Base-by-base conservation (phyloP, 805 yeast genomes). In the Candida corydali region DNA sequence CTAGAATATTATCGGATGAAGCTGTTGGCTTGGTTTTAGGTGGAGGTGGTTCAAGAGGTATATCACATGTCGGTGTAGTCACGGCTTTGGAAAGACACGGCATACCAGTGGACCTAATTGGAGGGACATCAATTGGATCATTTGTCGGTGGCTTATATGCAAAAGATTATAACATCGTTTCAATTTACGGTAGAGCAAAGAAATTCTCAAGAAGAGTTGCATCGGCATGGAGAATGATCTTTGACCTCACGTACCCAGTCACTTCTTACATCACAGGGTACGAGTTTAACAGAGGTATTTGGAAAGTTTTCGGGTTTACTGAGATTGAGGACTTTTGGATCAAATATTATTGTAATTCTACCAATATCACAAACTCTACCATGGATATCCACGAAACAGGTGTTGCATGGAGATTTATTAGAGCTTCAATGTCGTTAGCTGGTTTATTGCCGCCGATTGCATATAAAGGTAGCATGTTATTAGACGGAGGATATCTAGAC, bases 311-410 rank as follows among this genome's bases (percentile, higher is more conserved):
- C 63, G 97, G 98, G 0, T 91, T 86, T 45, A 75, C 81, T 10
- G 80, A 96, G 50, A 87, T 91, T 46, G 98, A 91, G 55, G 98
- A 91, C 55, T 91, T 91, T 57, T 91, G 98, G 98, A 73, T 91
- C 42, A 80, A 75, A 43, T 91, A 76, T 56, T 91, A 77, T 54
- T 80, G 93, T 51, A 91, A 93, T 54, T 86, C 98, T 1, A 91
- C 98, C 11, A 91, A 91, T 54, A 86, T 91, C 36, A 93, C 98
- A 3, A 85, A 88, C 46, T 89, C 97, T 0, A 77, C 87, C 16
- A 93, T 91, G 95, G 98, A 93, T 49, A 78, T 91, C 18, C 98
- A 91, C 54, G 78, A 86, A 4, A 73, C 82, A 25, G 98, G 98
- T 2, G 86, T 86, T 52, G 89, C 95, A 9, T 91, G 98, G 98